Conservation (phyloP, 2,329 filamentous ascomycete species). For the Fusarium sp. region DNA sequence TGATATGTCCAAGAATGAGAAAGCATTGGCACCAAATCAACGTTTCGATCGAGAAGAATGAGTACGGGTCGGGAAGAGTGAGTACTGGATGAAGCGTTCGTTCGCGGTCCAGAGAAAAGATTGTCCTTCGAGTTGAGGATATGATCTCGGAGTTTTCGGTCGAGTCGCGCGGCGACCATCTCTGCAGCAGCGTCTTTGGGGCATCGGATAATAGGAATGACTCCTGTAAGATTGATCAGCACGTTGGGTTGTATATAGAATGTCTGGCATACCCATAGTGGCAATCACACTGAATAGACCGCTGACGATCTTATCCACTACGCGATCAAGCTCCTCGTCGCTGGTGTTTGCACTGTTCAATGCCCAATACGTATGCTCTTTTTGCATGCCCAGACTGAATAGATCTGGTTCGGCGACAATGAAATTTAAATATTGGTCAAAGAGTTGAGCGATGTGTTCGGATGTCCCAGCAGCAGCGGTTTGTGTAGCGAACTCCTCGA, state of each 20-base stretch:
- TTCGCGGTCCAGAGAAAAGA: conserved; percentile 80
- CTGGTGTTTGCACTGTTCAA: conserved; percentile 92
- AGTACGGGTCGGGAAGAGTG: conserved; percentile 85
- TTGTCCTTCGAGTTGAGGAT: conserved; percentile 98
- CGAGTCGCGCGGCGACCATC: conserved; percentile 91
- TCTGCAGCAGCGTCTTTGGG: conserved; percentile 93
- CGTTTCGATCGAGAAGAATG: conserved; percentile 92
- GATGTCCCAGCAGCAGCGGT: conserved; percentile 86
- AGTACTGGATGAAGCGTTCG: conserved; percentile 63
- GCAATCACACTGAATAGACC: conserved; percentile 97
- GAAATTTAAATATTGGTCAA: conserved; percentile 97
- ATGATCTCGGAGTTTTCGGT: conserved; percentile 95
- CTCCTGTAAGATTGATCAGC: conserved; percentile 59
- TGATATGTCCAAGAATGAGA: conserved; percentile 89
- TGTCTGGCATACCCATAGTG: conserved; percentile 79
- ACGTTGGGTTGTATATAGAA: not conserved
- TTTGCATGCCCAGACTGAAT: conserved; percentile 92
- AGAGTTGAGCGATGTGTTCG: conserved; percentile 91
- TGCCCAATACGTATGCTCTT: conserved; percentile 92
- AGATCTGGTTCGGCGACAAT: conserved; percentile 95
- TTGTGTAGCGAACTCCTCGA: conserved; percentile 94
- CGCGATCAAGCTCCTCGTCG: conserved; percentile 86
- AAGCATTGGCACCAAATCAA: conserved; percentile 97
- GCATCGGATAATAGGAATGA: conserved; percentile 94
- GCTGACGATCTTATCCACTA: conserved; percentile 91